Base-by-base conservation (phyloP, 495 filamentous ascomycete species). In the Copromyces sp. region DNA sequence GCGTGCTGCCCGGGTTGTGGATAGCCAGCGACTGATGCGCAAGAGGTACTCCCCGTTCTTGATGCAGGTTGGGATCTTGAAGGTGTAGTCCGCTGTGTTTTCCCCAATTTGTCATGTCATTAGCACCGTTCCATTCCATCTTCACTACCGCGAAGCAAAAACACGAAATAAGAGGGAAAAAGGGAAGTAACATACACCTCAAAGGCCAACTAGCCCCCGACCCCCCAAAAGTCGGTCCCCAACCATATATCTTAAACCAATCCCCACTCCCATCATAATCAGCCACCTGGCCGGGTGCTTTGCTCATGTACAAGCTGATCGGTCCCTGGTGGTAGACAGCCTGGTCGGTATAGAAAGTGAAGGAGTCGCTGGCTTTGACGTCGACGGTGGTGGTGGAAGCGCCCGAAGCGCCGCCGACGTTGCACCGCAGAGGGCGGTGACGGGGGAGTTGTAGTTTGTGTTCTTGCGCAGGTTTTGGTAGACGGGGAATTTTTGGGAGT, bases 241-340 rank as follows among this genome's bases (percentile, higher is more conserved):
- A 84, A 71, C 86, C 84, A 74, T 79, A 83, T 69, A 85, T 84
- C 80, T 87, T 87, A 81, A 87, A 88, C 82, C 86, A 87, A 45
- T 83, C 80, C 1, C 86, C 86, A 70, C 82, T 83, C 20, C 87
- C 87, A 71, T 87, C 83, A 72, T 84, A 86, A 69, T 80, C 81
- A 12, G 68, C 75, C 5, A 80, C 83, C 0, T 81, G 75, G 1
- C 81, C 76, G 0, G 86, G 83, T 0, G 86, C 84, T 70, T 87
- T 86, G 38, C 86, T 87, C 84, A 88, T 86, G 75, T 84, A 82
- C 77, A 88, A 79, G 3, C 85, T 82, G 45, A 89, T 80, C 7
- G 88, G 88, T 0, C 88, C 88, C 70, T 89, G 87, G 77, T 90
- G 88, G 77, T 89, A 90, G 38, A 89, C 87, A 20, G 88, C 83